A percentile compares a stretch with the other conserved stretches of the same genome.
Evolutionary conservation across 2,329 filamentous ascomycete species (phyloP).

Genomic region (Arthrobotrys sinensis): DNA sequence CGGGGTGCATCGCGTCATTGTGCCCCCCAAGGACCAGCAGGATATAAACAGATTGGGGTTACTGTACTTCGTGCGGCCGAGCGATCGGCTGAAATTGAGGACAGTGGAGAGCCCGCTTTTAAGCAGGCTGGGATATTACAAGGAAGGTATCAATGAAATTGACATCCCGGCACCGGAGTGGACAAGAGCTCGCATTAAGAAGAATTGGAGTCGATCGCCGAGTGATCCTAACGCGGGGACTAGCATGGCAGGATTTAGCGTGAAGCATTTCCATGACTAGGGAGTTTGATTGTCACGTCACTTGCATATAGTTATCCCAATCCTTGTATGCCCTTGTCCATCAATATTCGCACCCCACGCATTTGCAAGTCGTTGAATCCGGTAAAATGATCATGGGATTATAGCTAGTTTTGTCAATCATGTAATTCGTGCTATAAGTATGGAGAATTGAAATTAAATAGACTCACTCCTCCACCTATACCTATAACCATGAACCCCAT

Average conservation of each 20-base stretch:
- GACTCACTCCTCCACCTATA: neutral
- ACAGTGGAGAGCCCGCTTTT: slow-evolving; percentile 68
- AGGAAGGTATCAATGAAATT: slow-evolving; percentile 54
- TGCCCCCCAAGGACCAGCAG: slow-evolving; percentile 68
- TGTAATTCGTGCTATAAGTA: slow-evolving; percentile 6
- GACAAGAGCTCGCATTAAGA: slow-evolving; percentile 52
- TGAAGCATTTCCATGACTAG: slow-evolving; percentile 55
- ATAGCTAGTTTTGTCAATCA: too few relatives aligned
- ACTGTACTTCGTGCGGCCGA: slow-evolving; percentile 71
- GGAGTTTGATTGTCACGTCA: neutral
- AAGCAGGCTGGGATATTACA: slow-evolving; percentile 33
- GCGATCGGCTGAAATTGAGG: slow-evolving; percentile 67
- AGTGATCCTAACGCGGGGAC: slow-evolving; percentile 36
- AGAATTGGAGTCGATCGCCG: slow-evolving; percentile 55
- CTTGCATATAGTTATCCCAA: neutral
- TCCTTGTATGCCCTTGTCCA: neutral
- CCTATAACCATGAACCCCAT: slow-evolving; percentile 21
- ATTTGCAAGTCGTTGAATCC: neutral
- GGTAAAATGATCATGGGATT: neutral
- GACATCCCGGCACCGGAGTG: slow-evolving; percentile 44
- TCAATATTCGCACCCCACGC: neutral
- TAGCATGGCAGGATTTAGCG: slow-evolving; percentile 49
- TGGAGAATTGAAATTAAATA: neutral
- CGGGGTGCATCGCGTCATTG: slow-evolving; percentile 69
- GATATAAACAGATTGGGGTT: slow-evolving; percentile 71